Conservation (phyloP, 2,329 filamentous ascomycete species). For the Fusarium oligoseptatum region DNA sequence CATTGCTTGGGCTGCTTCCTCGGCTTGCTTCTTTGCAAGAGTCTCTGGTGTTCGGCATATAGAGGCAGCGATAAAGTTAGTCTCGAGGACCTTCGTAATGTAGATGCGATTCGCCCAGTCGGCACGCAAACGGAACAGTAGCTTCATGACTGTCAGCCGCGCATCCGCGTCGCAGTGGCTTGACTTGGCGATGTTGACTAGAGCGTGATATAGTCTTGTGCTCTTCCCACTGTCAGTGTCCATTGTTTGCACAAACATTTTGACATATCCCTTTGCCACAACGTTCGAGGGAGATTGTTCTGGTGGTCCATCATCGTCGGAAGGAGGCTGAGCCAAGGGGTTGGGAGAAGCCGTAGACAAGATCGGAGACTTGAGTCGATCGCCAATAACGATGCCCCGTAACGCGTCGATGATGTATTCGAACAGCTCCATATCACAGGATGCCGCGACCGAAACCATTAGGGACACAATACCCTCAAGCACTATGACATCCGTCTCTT, state of each 20-base stretch:
- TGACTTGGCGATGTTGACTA: constrained; percentile 74
- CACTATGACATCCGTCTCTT: constrained; percentile 75
- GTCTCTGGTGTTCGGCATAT: constrained; percentile 75
- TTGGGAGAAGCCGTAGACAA: constrained; percentile 46
- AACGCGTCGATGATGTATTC: constrained; percentile 68
- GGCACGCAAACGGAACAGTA: constrained; percentile 85
- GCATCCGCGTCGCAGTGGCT: constrained; percentile 74
- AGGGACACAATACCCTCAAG: constrained; percentile 75
- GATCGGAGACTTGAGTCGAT: constrained; percentile 60
- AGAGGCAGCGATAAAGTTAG: constrained; percentile 77
- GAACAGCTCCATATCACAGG: constrained; percentile 71
- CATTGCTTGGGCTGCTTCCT: constrained; percentile 62
- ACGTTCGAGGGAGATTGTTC: constrained; percentile 75
- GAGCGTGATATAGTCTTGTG: constrained; percentile 69
- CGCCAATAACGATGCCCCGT: constrained; percentile 62
- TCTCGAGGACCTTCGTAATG: constrained; percentile 77
- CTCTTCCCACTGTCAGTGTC: constrained; percentile 75
- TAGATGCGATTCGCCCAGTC: constrained; percentile 85
- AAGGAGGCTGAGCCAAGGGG: constrained; percentile 36
- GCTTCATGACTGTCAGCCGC: constrained; percentile 79
- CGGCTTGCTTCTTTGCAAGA: constrained; percentile 63
- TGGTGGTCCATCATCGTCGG: constrained; percentile 42
- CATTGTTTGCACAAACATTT: constrained; percentile 82
- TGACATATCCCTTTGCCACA: constrained; percentile 77
- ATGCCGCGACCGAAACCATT: constrained; percentile 73